Evolutionary conservation across 192 early-diverging fungal species (phyloP).

Genomic region (Podila verticillata): DNA sequence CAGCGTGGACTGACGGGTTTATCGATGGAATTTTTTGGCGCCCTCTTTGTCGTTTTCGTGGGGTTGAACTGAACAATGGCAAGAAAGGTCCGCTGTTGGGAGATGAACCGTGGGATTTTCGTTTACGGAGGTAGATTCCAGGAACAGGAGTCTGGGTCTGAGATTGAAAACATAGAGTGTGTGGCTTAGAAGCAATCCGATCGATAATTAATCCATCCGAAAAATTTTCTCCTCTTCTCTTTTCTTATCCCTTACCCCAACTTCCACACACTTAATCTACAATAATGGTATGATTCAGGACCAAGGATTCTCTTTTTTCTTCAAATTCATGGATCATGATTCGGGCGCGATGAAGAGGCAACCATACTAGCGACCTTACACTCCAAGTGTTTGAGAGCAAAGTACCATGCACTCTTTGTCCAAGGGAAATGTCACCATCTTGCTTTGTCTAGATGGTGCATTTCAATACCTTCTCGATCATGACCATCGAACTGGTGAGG

Average conservation of each 20-base stretch:
- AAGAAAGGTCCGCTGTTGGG: not conserved
- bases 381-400: not conserved
- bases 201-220: not conserved
- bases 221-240: not conserved
- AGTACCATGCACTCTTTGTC: not conserved
- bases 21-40: not conserved
- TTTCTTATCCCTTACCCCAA: not conserved
- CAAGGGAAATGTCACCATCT: not conserved
- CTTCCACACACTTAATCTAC: not conserved
- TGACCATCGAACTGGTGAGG: constrained; percentile 1
- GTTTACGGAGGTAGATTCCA: too few species aligned
- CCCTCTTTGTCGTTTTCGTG: not conserved
- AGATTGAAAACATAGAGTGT: too few species aligned
- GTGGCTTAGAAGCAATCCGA: not conserved
- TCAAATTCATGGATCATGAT: not conserved
- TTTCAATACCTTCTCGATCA: not conserved
- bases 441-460: not conserved
- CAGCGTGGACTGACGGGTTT: too few species aligned
- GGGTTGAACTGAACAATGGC: not conserved
- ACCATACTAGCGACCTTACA: not conserved
- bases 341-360: not conserved
- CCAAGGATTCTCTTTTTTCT: not conserved
- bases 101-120: too few species aligned
- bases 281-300: constrained; percentile 7
- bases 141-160: too few species aligned